Evolutionary conservation across 331 rosid species (phyloP).

Genomic region (Malus hybrid): DNA sequence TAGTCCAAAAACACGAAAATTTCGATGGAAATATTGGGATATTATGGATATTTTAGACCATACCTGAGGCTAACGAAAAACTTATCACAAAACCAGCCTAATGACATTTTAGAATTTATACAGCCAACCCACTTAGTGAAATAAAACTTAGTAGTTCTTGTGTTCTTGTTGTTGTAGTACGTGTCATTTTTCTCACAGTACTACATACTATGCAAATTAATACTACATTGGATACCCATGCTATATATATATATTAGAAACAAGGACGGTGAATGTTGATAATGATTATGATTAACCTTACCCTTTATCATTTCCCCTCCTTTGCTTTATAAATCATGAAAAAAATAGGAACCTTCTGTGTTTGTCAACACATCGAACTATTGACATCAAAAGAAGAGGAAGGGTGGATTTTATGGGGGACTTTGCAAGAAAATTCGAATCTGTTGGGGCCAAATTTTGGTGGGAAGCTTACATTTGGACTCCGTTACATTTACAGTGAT

Average conservation of each 20-base stretch:
- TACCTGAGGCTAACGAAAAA: too few species aligned
- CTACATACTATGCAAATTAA: neutral
- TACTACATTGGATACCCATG: constrained; percentile 1
- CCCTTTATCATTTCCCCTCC: neutral
- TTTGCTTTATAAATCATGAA: neutral
- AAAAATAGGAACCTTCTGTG: constrained; percentile 28
- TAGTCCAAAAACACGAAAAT: too few species aligned
- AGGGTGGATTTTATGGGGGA: constrained; percentile 10
- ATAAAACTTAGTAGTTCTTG: too few species aligned
- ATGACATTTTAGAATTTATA: too few species aligned
- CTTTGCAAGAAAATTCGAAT: neutral
- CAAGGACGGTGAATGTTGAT: neutral
- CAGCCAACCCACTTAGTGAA: too few species aligned
- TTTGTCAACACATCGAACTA: constrained; percentile 26
- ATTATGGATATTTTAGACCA: too few species aligned
- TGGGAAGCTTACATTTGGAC: neutral
- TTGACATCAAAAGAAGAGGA: constrained; percentile 17
- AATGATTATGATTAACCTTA: neutral
- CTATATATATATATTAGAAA: neutral
- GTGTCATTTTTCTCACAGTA: neutral
- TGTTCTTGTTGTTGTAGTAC: too few species aligned
- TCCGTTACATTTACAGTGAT: neutral
- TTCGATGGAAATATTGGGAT: too few species aligned
- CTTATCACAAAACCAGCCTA: too few species aligned
- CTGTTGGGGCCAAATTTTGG: neutral